Evolutionary conservation across 2,329 filamentous ascomycete species (phyloP), one percentile per base, ranked within the genome.

Genomic region (Claviceps cyperi): DNA sequence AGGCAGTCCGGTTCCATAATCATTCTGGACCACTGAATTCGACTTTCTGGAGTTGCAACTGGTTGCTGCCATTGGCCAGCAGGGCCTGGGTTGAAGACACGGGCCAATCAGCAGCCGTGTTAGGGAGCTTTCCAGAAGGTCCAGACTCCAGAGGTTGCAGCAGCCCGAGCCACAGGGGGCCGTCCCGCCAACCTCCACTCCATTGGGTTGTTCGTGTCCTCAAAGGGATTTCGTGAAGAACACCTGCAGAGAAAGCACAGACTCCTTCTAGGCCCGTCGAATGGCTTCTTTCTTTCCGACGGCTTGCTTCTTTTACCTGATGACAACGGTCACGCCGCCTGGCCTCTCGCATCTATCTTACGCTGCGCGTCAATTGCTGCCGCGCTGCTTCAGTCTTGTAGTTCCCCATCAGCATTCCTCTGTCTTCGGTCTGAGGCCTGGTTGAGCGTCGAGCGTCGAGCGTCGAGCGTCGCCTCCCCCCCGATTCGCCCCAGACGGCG

Each of bases 281-380:
- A 44, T 41, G 21, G 19, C 46, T 35, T 47, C 48, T 44, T 43
- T 38, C 17, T 5, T 13, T 51, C 35, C 41, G 38, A n/a, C 39
- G 14, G 15, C 32, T 45, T n/a, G 8, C 22, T 46, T 51, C 13
- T 43, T 39, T n/a, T 21, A 15, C 35, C 47, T 48, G 24, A 49
- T 52, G 37, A 49, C 46, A 36, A 50, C 40, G 48, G 43, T 36
- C 49, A 37, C 41, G 48, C 38, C 39, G 50, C 48, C 28, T 50
- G 21, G 32, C 35, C 50, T 41, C 38, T 35, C 14, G 43, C 28
- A 40, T 17, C 22, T 9, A 45, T 21, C 19, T 28, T 9, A 41
- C 17, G 40, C 28, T 19, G 24, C 37, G 37, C 37, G 3, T 15
- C 13, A 15, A 17, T 40, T 38, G 21, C 24, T 43, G 39, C 39